Evolutionary conservation across 2,329 filamentous ascomycete genomes (phyloP), one percentile per base, ranked within the genome.

Genomic region (Diaporthe sp.): DNA sequence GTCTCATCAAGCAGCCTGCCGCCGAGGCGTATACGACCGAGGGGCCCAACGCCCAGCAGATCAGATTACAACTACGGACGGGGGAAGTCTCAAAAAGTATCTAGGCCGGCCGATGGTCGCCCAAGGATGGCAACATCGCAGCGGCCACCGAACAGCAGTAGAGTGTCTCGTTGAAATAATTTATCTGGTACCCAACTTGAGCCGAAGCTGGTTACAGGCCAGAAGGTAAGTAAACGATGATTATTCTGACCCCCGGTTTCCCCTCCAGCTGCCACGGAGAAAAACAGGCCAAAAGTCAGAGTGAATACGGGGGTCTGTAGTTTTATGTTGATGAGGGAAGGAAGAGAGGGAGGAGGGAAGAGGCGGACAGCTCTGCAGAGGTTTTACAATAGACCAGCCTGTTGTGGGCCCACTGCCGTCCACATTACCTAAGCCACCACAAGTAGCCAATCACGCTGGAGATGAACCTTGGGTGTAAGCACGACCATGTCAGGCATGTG

Each of bases 191-290:
- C 76, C 79, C 81, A 79, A 82, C 72, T 51, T 50, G 27, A 73
- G 70, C 73, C 55, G 73, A 74, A 78, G 78, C 78, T 75, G 76
- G 78, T 77, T 75, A 79, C 82, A 83, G 84, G 81, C 80, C 84
- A 86, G 83, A 86, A 82, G 86, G 86, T 87, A 88, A 88, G 86
- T 83, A 83, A 82, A 82, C 84, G 85, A 82, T 73, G 80, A 73
- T 86, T 82, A 73, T 79, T 92, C 91, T 93, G 80, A 91, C 91
- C 90, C 90, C 88, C 91, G 89, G 85, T 93, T 93, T 93, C 92
- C 92, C 92, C 91, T 93, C 91, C 88, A 86, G 83, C 81, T 79
- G 78, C 78, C 78, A 68, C 85, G 86, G 88, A 86, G 88, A 86
- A 85, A 85, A 82, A 84, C 83, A 83, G 81, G 85, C 84, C 84